Percentiles rank a stretch among this genome's conserved stretches.
Conservation (phyloP, 2,329 filamentous ascomycete genomes). For the Akanthomyces dipterigenus region DNA sequence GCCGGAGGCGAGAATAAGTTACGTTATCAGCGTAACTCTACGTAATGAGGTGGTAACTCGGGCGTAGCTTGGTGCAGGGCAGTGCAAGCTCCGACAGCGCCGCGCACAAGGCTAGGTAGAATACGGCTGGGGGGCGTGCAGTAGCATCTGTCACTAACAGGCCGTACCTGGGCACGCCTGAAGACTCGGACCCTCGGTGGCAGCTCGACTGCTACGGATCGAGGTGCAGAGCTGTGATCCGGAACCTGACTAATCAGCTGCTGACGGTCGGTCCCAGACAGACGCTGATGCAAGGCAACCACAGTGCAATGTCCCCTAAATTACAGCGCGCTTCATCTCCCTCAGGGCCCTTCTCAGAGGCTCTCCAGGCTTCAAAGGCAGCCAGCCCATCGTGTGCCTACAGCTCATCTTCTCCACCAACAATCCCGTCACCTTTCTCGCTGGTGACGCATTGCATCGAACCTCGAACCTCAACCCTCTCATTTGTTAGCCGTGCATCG, state of each 20-base stretch:
- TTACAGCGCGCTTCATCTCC: not conserved
- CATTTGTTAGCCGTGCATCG: not conserved
- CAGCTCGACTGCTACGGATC: not conserved
- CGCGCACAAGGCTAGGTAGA: not conserved
- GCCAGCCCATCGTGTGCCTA: no score
- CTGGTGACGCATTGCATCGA: constrained; percentile 7
- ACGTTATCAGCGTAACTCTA: constrained; percentile 7
- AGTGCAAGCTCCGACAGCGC: constrained; percentile 7
- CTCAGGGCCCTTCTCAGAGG: not conserved
- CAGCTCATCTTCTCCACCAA: not conserved
- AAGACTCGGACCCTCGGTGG: not conserved
- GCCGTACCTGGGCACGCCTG: not conserved
- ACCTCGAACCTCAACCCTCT: not conserved
- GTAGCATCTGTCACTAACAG: not conserved
- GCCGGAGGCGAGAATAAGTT: constrained; percentile 10
- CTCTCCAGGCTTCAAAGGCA: not conserved
- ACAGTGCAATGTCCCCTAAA: not conserved
- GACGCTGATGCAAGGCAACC: not conserved
- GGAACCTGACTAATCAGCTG: not conserved
- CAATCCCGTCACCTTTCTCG: not conserved
- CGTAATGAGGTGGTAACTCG: not conserved
- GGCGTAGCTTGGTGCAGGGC: not conserved
- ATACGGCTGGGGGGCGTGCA: not conserved
- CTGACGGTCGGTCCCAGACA: not conserved
- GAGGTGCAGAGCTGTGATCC: not conserved